Evolutionary conservation across 805 yeast genomes (phyloP), one percentile per base, ranked within the genome.

Genomic region (Blastobotrys peoriensis): DNA sequence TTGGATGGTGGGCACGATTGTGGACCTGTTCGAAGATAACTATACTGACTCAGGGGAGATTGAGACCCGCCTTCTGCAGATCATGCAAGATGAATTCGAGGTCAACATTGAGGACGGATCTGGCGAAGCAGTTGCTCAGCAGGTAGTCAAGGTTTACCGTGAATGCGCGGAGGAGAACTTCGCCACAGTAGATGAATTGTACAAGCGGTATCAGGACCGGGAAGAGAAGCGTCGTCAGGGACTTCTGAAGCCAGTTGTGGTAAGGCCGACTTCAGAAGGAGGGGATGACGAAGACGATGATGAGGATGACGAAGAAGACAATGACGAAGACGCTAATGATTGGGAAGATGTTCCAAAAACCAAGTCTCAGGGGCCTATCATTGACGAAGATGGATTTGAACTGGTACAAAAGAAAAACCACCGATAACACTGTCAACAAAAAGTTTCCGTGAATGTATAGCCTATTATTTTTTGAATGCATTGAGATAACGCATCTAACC

Each of bases 361-460:
- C 13, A 13, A 25, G 13, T 13, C 30, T 25, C 63, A 64, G 23
- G 84, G 73, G 8, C 95, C 95, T 1, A 60, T 83, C 6, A 73
- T 91, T 5, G 98, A 91, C 60, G 98, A 91, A 27, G 98, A 91
- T 60, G 98, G 98, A 1, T 91, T 91, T 59, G 93, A 88, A 55
- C 65, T 87, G 55, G 97, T 91, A 3, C 87, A 81, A 56, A 58
- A 80, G 78, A 41, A 42, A 45, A 18, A 43, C 41, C 16, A n/a
- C 18, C 15, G 13, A 10, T 33, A 33, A 33, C 13, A 33, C 6
- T 33, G 36, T 6, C 13, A 15, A 33, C 13, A 25, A 25, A 9
- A 13, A 25, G n/a, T n/a, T n/a, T n/a, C n/a, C n/a, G n/a, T n/a
- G n/a, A n/a, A n/a, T n/a, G n/a, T n/a, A n/a, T n/a, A n/a, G n/a